These are phyloP conservation scores for Drechslerella stenobrocha DNA, from an alignment of 2,329 filamentous ascomycete species.

Conservation along the genomic window DNA sequence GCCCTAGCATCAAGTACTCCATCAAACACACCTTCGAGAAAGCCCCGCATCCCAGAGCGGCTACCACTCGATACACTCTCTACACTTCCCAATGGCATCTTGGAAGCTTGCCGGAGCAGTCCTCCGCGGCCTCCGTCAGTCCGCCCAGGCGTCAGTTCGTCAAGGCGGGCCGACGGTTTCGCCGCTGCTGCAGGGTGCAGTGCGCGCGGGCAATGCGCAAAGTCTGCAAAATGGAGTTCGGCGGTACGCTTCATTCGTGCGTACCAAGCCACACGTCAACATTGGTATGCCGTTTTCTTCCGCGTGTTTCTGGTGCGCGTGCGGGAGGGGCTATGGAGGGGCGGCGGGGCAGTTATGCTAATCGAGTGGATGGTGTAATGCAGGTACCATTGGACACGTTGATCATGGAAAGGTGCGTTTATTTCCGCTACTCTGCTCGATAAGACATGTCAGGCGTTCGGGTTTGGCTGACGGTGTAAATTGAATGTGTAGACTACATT, in stretches of 20 bases:
- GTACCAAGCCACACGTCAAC: conserved; percentile 96
- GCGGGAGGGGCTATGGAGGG: conserved; percentile 13
- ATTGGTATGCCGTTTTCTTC: conserved; percentile 67
- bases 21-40: background rate
- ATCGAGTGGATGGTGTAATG: conserved; percentile 13
- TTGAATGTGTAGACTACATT: conserved; percentile 98
- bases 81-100: conserved; percentile 52
- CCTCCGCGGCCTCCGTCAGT: conserved; percentile 49
- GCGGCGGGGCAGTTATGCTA: conserved; percentile 43
- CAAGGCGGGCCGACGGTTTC: conserved; percentile 46
- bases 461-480: too few species aligned
- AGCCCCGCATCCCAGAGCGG: background rate
- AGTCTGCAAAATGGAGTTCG: conserved; percentile 41
- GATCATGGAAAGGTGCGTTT: conserved; percentile 91
- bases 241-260: conserved; percentile 65
- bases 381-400: conserved; percentile 96
- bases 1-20: background rate
- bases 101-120: conserved; percentile 52
- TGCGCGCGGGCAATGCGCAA: conserved; percentile 56
- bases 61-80: conserved; percentile 3
- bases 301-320: conserved; percentile 13
- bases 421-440: background rate
- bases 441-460: too few species aligned
- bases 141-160: conserved; percentile 39
- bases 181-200: conserved; percentile 40